Conservation (phyloP, 2,329 filamentous ascomycete species). For the Alternaria sp. region DNA sequence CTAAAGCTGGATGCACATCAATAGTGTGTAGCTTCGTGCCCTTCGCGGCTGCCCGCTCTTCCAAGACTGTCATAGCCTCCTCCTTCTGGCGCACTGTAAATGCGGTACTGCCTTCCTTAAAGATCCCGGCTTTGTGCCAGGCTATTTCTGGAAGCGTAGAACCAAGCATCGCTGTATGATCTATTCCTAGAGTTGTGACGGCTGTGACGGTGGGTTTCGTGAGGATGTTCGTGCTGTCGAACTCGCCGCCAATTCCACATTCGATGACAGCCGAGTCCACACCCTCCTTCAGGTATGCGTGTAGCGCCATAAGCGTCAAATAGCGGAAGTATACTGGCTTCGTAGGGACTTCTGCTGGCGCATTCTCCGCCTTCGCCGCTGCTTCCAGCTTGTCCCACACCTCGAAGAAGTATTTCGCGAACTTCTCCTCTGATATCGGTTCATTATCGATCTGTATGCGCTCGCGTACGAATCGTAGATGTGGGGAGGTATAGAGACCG, state of each 20-base stretch:
- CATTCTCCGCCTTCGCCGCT: slow-evolving; percentile 59
- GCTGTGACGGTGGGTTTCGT: slow-evolving; percentile 71
- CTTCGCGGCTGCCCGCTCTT: slow-evolving; percentile 61
- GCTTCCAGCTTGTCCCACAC: slow-evolving; percentile 74
- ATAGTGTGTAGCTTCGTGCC: slow-evolving; percentile 56
- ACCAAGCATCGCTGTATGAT: slow-evolving; percentile 83
- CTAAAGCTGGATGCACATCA: slow-evolving; percentile 55
- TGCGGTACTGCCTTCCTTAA: slow-evolving; percentile 70
- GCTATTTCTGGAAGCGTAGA: slow-evolving; percentile 80
- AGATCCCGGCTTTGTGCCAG: slow-evolving; percentile 91
- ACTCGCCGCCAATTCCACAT: slow-evolving; percentile 92
- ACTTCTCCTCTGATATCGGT: slow-evolving; percentile 71
- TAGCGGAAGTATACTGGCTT: slow-evolving; percentile 95
- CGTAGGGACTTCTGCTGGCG: slow-evolving; percentile 57
- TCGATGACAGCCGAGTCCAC: slow-evolving; percentile 84
- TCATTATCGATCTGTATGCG: slow-evolving; percentile 79
- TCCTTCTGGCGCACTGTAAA: slow-evolving; percentile 67
- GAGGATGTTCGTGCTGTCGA: slow-evolving; percentile 89
- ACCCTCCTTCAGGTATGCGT: slow-evolving; percentile 77
- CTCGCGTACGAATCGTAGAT: slow-evolving; percentile 82
- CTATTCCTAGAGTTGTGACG: slow-evolving; percentile 82
- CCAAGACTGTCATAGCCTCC: slow-evolving; percentile 62
- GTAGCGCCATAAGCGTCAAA: slow-evolving; percentile 85
- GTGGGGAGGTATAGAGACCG: slow-evolving; percentile 85
- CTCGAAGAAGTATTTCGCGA: slow-evolving; percentile 81